Conservation (phyloP, 495 filamentous ascomycete species). For the Daldinia bambusicola region DNA sequence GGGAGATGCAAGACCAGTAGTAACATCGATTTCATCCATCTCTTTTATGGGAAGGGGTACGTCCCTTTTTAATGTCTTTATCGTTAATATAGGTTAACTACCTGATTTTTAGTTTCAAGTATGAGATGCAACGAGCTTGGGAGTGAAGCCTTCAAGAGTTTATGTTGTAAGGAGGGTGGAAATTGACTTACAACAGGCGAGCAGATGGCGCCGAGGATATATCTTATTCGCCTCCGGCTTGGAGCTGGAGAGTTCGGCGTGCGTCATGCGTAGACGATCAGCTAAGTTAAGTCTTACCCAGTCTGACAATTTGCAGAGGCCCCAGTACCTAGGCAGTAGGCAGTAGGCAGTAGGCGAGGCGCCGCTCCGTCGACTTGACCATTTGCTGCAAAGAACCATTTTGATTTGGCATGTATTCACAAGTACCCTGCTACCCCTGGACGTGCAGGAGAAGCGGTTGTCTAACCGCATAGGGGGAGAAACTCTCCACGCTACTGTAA, state of each 20-base stretch:
- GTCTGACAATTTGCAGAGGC: conserved; percentile 30
- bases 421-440: conserved; percentile 39
- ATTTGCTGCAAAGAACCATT: conserved; percentile 22
- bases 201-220: conserved; percentile 36
- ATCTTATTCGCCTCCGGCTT: conserved; percentile 24
- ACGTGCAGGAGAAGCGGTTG: conserved; percentile 40
- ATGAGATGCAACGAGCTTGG: neutral
- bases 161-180: neutral
- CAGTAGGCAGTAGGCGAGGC: conserved; percentile 12
- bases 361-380: conserved; percentile 21
- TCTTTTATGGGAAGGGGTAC: conserved; percentile 1
- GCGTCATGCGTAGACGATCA: conserved; percentile 30
- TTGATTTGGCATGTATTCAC: conserved; percentile 38
- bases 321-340: neutral
- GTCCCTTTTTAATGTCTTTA: conserved; percentile 4
- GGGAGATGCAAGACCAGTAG: conserved; percentile 50
- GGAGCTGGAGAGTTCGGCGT: conserved; percentile 26
- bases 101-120: too few species aligned
- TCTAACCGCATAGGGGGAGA: conserved; percentile 38
- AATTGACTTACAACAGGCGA: conserved; percentile 18
- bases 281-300: conserved; percentile 32
- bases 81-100: neutral
- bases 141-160: neutral
- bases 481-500: conserved; percentile 11
- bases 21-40: conserved; percentile 50